Conservation (phyloP, 2,329 filamentous ascomycete genomes). For the Fusarium mexicanum region DNA sequence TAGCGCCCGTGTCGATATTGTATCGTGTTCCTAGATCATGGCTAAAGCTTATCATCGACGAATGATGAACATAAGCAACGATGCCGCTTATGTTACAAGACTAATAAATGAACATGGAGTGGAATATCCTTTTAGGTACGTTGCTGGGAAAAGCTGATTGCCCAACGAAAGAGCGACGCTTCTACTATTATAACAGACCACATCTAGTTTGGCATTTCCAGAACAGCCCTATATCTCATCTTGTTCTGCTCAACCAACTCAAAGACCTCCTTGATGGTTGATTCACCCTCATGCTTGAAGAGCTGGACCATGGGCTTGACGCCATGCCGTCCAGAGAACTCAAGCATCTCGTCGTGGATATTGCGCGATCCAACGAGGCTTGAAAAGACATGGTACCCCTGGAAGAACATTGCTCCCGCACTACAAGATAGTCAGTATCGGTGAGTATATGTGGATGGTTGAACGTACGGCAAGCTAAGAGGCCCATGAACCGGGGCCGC, state of each 20-base stretch:
- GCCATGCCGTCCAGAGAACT: background rate
- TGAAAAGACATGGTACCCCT: slow-evolving; percentile 1
- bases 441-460: accelerated
- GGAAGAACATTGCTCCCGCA: slow-evolving; percentile 12
- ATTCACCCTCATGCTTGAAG: slow-evolving; percentile 3
- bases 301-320: slow-evolving; percentile 2
- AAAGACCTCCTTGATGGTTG: background rate
- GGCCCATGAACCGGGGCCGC: background rate
- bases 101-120: no score
- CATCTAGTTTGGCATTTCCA: background rate
- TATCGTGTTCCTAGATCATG: accelerated
- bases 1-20: accelerated
- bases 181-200: accelerated
- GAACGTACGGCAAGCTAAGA: background rate
- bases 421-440: background rate
- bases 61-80: no score
- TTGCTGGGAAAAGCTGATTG: no score
- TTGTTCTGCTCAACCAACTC: background rate
- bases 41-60: accelerated
- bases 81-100: no score
- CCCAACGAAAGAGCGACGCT: no score
- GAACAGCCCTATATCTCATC: slow-evolving; percentile 12
- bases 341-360: slow-evolving; percentile 10
- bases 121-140: no score
- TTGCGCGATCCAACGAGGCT: background rate